These are phyloP conservation scores for Calocybe indica DNA, from an alignment of 768 basidiomycete species.

Conservation along the genomic window DNA sequence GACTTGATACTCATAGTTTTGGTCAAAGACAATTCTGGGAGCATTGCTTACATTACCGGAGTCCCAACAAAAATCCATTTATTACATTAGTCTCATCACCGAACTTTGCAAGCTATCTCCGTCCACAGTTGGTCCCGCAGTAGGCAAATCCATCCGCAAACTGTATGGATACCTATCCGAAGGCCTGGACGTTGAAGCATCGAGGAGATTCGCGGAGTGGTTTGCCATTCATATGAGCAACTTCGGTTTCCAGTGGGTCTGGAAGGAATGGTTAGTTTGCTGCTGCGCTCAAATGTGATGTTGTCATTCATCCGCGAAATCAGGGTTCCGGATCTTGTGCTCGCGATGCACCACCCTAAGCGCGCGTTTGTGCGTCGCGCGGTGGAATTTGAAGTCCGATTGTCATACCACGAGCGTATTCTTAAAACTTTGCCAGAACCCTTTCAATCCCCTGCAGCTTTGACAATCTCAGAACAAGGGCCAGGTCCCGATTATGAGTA, in stretches of 20 bases:
- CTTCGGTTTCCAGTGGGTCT: constrained; percentile 97
- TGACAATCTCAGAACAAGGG: constrained; percentile 60
- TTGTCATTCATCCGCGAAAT: neutral
- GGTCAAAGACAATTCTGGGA: constrained; percentile 60
- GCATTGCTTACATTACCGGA: constrained; percentile 73
- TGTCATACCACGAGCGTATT: constrained; percentile 92
- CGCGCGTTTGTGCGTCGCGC: constrained; percentile 83
- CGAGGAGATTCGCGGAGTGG: constrained; percentile 87
- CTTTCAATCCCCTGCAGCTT: constrained; percentile 64
- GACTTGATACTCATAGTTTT: neutral
- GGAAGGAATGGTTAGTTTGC: constrained; percentile 89
- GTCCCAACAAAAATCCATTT: constrained; percentile 70
- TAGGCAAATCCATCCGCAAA: constrained; percentile 91
- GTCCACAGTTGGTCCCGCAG: constrained; percentile 87
- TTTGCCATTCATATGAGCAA: constrained; percentile 96
- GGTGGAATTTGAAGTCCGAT: constrained; percentile 82
- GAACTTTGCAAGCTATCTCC: constrained; percentile 96
- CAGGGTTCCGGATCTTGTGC: constrained; percentile 82
- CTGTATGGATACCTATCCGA: constrained; percentile 76
- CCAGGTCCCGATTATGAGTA: constrained; percentile 82
- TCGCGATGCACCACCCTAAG: constrained; percentile 76
- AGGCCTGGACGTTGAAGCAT: constrained; percentile 81
- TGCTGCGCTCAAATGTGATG: neutral
- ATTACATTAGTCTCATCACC: constrained; percentile 83
- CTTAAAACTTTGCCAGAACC: constrained; percentile 79